phyloP scores from a whole-genome alignment of 352 stramenopile genomes.

The Pythium brachiatum region DNA sequence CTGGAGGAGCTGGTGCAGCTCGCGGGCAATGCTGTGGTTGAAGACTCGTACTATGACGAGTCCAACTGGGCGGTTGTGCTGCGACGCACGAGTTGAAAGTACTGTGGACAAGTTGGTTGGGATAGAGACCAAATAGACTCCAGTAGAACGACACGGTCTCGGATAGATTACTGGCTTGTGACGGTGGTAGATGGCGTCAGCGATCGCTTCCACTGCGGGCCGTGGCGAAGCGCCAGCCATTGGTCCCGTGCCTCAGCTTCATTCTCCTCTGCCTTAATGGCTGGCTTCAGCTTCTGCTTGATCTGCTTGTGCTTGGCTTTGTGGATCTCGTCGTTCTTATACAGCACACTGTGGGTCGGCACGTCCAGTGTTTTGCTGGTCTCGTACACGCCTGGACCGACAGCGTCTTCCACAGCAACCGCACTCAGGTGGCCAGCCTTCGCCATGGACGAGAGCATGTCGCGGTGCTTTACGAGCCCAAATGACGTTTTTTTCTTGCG shows the following conservation, averaged over 20 bases:
- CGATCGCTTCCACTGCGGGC: constrained; percentile 7
- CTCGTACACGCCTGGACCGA: constrained; percentile 40
- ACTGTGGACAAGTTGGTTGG: not conserved
- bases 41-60: constrained; percentile 83
- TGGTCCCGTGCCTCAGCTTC: not conserved
- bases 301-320: not conserved
- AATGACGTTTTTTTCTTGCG: constrained; percentile 12
- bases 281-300: not conserved
- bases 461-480: constrained; percentile 27
- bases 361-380: constrained; percentile 22
- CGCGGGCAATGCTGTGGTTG: constrained; percentile 59
- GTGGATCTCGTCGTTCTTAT: constrained; percentile 19
- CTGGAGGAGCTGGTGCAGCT: constrained; percentile 61
- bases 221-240: constrained; percentile 10
- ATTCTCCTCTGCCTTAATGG: not conserved
- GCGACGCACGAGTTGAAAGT: constrained; percentile 43
- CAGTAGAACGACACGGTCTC: not conserved
- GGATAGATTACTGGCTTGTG: not conserved
- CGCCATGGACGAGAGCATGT: constrained; percentile 50
- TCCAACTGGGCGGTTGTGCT: constrained; percentile 86
- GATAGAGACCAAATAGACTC: not conserved
- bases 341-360: constrained; percentile 40
- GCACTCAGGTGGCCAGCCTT: constrained; percentile 41
- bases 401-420: constrained; percentile 17
- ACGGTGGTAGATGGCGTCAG: not conserved